Evolutionary conservation across 768 basidiomycete species (phyloP).

Genomic region (Rhodosporidiobolus sp.): DNA sequence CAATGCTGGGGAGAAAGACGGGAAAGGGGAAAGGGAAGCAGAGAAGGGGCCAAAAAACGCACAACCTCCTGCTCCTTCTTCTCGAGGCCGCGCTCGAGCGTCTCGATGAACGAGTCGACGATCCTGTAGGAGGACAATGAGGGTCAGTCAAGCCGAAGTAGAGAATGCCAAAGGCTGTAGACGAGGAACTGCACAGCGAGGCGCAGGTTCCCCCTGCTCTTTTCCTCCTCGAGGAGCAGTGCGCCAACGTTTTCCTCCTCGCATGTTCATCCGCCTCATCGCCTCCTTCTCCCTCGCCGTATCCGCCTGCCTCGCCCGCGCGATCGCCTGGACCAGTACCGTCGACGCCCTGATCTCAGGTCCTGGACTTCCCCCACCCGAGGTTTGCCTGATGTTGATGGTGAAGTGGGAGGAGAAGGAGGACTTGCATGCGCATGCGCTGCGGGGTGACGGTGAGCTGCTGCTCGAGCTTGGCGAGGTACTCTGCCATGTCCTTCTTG

Average conservation of each 20-base stretch:
- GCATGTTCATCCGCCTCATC: no score
- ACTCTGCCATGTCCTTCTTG: conserved; percentile 49
- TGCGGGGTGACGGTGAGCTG: conserved; percentile 78
- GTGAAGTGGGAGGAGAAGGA: neutral
- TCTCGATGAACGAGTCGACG: conserved; percentile 90
- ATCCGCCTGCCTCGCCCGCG: no score
- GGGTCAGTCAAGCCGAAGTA: neutral
- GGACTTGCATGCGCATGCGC: conserved; percentile 62
- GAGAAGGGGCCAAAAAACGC: conserved; percentile 49
- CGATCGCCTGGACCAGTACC: neutral
- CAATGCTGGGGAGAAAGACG: no score
- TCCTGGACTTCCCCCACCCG: neutral
- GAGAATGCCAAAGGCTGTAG: no score
- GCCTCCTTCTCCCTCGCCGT: no score
- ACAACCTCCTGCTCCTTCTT: conserved; percentile 84
- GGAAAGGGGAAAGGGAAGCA: no score
- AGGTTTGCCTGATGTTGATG: neutral
- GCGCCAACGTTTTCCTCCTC: no score
- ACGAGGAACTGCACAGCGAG: no score
- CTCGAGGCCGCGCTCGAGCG: conserved; percentile 77
- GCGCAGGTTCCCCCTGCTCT: no score
- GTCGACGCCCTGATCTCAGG: neutral
- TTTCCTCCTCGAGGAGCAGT: no score
- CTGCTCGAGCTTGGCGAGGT: conserved; percentile 41
- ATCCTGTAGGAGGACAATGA: conserved; percentile 60